A percentile compares a stretch with the other conserved stretches of the same genome.
phyloP scores from a whole-genome alignment of 2,329 filamentous ascomycete genomes.

The Atkinsonella texensis region DNA sequence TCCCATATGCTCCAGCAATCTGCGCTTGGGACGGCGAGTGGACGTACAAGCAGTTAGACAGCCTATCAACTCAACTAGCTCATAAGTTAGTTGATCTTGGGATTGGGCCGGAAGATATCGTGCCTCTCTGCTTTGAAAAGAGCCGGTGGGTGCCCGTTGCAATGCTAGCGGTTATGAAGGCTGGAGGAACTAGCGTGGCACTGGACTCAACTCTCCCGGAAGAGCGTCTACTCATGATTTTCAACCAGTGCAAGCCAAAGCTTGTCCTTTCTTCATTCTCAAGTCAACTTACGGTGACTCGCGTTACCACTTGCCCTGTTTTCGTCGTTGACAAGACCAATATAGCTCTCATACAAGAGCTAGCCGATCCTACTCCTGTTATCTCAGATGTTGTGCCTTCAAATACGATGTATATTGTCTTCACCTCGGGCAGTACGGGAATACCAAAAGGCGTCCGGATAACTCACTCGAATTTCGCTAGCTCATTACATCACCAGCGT shows the following conservation, averaged over 20 bases:
- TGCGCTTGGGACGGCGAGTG: constrained; percentile 27
- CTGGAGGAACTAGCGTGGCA: constrained; percentile 15
- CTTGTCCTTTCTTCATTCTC: constrained; percentile 7
- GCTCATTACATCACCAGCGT: constrained; percentile 2
- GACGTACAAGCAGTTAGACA: constrained; percentile 21
- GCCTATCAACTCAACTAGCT: constrained; percentile 7
- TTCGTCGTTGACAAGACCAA: not conserved
- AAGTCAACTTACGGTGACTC: not conserved
- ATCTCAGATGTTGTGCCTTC: not conserved
- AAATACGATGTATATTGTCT: constrained; percentile 3
- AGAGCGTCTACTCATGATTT: constrained; percentile 8
- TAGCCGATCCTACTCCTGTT: not conserved
- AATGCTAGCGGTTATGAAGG: constrained; percentile 16
- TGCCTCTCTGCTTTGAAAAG: constrained; percentile 18
- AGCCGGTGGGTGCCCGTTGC: constrained; percentile 13
- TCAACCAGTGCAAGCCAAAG: constrained; percentile 5
- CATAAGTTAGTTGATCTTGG: constrained; percentile 3
- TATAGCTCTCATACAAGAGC: not conserved
- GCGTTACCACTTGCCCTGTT: not conserved
- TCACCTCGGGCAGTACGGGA: constrained; percentile 13
- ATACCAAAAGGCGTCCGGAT: constrained; percentile 12
- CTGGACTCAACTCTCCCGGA: constrained; percentile 14
- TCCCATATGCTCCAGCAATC: constrained; percentile 10
- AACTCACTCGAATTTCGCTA: constrained; percentile 5
- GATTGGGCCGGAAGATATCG: constrained; percentile 6